phyloP scores from a whole-genome alignment of 768 basidiomycete genomes.

The Paxillus rubicundulus region DNA sequence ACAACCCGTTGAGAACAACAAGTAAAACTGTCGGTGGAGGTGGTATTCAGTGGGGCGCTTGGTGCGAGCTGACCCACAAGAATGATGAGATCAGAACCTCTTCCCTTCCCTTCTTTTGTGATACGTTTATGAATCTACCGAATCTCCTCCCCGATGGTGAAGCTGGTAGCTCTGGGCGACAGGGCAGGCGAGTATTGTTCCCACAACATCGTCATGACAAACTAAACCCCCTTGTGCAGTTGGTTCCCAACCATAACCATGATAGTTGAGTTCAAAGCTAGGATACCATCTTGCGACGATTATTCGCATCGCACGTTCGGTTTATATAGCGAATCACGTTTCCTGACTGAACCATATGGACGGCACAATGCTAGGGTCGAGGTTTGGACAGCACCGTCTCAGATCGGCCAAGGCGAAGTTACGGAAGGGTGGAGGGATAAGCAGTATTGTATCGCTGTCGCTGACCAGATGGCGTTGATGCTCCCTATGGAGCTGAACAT shows the following conservation, averaged over 20 bases:
- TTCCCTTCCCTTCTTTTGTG: conserved; percentile 55
- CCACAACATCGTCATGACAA: background rate
- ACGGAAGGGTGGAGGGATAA: conserved; percentile 54
- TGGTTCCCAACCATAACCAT: conserved; percentile 67
- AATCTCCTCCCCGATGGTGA: conserved; percentile 46
- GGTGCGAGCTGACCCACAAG: conserved; percentile 44
- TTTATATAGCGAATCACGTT: conserved; percentile 50
- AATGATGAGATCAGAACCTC: conserved; percentile 48
- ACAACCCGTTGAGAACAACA: conserved; percentile 38
- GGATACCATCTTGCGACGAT: conserved; percentile 44
- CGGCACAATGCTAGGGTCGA: conserved; percentile 61
- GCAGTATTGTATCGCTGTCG: conserved; percentile 60
- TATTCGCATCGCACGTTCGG: conserved; percentile 55
- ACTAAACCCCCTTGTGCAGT: conserved; percentile 25
- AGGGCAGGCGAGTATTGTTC: conserved; percentile 12
- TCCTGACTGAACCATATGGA: conserved; percentile 51
- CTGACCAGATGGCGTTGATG: conserved; percentile 59
- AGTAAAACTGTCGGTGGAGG: conserved; percentile 47
- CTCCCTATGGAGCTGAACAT: conserved; percentile 34
- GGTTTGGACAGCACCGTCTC: conserved; percentile 63
- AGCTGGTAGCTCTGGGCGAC: conserved; percentile 25
- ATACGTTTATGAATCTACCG: conserved; percentile 48
- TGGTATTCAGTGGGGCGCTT: conserved; percentile 57
- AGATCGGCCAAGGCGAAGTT: conserved; percentile 46
- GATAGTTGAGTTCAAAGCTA: conserved; percentile 61